Conservation (phyloP, 805 yeast species). For the Wickerhamomyces sydowiorum region DNA sequence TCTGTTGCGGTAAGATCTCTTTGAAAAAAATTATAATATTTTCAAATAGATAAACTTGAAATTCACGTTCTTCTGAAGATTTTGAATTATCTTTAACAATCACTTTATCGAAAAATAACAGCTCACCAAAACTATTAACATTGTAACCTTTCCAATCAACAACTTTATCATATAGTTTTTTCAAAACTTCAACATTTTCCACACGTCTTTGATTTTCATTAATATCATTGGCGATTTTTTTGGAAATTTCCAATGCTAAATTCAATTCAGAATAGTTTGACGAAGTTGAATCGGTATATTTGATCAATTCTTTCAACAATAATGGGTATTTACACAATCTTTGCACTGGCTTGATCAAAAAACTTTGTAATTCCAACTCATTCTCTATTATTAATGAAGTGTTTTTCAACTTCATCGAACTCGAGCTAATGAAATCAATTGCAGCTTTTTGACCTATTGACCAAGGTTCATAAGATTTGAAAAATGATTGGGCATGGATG, state of each 20-base stretch:
- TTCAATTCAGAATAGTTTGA: constrained; percentile 61
- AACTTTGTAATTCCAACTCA: constrained; percentile 83
- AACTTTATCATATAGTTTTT: constrained; percentile 67
- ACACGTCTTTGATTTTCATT: constrained; percentile 92
- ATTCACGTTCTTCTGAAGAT: constrained; percentile 69
- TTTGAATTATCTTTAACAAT: constrained; percentile 53
- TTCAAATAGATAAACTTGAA: constrained; percentile 86
- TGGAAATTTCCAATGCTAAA: constrained; percentile 66
- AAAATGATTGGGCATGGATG: constrained; percentile 78
- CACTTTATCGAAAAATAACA: constrained; percentile 68
- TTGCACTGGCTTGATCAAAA: constrained; percentile 90
- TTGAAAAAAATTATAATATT: constrained; percentile 58
- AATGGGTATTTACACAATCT: constrained; percentile 94
- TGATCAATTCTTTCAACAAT: constrained; percentile 67
- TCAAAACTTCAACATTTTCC: constrained; percentile 72
- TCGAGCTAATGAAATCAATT: constrained; percentile 64
- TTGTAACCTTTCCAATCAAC: constrained; percentile 91
- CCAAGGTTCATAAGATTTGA: constrained; percentile 90
- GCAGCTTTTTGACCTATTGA: constrained; percentile 88
- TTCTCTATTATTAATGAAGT: constrained; percentile 66
- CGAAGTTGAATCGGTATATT: constrained; percentile 48
- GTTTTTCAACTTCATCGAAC: constrained; percentile 48
- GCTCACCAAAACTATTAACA: constrained; percentile 74
- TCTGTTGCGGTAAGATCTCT: constrained; percentile 40
- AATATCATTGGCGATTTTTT: constrained; percentile 78